Base-by-base conservation (phyloP, 208 protist species). In the Zelonia costaricensis region DNA sequence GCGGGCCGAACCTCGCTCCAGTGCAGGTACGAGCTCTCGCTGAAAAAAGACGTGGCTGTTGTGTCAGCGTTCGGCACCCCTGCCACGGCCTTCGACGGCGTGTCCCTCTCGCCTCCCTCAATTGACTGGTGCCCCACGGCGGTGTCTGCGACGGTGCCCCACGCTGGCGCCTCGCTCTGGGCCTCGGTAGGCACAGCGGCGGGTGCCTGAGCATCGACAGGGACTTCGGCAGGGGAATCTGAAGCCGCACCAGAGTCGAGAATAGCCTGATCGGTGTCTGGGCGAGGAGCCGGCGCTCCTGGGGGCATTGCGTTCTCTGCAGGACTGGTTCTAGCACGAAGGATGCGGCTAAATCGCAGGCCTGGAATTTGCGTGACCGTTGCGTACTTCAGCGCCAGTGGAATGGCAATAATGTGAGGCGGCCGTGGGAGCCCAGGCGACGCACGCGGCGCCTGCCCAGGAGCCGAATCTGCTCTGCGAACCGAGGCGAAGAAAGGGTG, bases 401-500 rank as follows among this genome's bases (percentile, higher is more conserved):
- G 56, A n/a, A 71, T 71, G 20, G 47, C 64, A 25, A 71, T 42
- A 0, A 71, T 39, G 18, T 27, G 40, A 15, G 4, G 55, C 16
- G 10, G 12, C 20, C 33, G 15, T 39, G 12, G n/a, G 4, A 42
- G 55, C 33, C 22, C 39, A 18, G 27, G 25, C 31, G 18, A 7
- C 13, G 28, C 20, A 3, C 27, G 45, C 28, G 2, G 8, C 35
- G 0, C 13, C 23, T 16, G 39, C 5, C 16, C 16, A 31, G 23
- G 18, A 15, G 18, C 8, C 13, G 6, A 47, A 46, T 39, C 51
- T 38, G 4, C 46, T 38, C 4, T 20, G 22, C 64, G 54, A 1
- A 77, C 18, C 15, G 69, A 9, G 33, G 57, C 58, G 61, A 93
- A 85, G 61, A 91, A 77, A 0, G 81, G 57, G 56, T 93, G 87